Base-by-base conservation (phyloP, 2,329 filamentous ascomycete species). In the Ascochyta pisi region DNA sequence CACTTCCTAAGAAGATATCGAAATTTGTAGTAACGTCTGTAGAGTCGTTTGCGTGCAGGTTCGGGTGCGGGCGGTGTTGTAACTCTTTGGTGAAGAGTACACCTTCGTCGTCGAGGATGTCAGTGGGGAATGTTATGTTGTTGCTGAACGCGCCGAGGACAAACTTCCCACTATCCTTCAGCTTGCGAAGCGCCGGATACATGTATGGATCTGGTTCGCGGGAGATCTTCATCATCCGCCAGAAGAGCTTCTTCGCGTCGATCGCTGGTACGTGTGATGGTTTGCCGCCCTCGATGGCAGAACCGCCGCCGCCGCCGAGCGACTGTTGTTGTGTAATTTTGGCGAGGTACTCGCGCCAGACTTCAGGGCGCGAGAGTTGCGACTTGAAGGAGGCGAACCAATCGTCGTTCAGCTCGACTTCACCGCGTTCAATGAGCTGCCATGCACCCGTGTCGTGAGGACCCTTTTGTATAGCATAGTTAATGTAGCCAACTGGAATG, bases 401-500 rank as follows among this genome's bases (percentile, higher is more conserved):
- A 8, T 77, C 75, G 12, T 83, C 80, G 71, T 96, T 87, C 74
- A 97, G 81, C 24, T 84, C 81, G 57, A 96, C 89, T 58, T 92
- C 87, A 57, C 94, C 94, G 54, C 89, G 88, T 76, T 99, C 95
- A 41, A 98, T 83, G 39, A 84, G 85, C 70, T 96, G 92, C 94
- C 94, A 98, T 71, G 86, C 89, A 37, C 95, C 95, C 0, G 68
- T 74, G 63, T 87, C 78, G 2, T 92, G 92, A 0, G 88, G 86
- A 3, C 89, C 87, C 66, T 85, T 84, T 48, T 91, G 92, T 70
- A 98, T 95, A 65, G 90, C 90, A 78, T 89, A 89, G 80, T 98
- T 98, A 67, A 98, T 84, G 88, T 92, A 98, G 70, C 93, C 94
- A 3, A 87, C 83, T 0, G 93, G 94, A 45, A 98, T 94, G 37